A percentile compares a stretch with the other conserved stretches of the same genome.
These are phyloP conservation scores for Cyathus striatus DNA, from an alignment of 768 basidiomycete species.

Conservation along the genomic window DNA sequence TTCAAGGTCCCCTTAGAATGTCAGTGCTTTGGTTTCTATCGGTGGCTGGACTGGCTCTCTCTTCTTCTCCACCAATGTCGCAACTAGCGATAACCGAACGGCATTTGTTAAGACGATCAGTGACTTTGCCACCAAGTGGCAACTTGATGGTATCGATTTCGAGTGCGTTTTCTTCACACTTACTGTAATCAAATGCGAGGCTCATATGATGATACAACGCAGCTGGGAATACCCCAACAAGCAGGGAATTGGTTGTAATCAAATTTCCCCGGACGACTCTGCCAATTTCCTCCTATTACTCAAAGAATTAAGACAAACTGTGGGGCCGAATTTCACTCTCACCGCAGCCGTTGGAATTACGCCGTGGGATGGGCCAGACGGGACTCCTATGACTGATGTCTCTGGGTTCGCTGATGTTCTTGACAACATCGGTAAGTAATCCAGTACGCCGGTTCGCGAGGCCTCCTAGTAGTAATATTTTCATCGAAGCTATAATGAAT, in stretches of 20 bases:
- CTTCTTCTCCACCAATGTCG: conserved; percentile 61
- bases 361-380: conserved; percentile 44
- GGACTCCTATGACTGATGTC: conserved; percentile 62
- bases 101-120: conserved; percentile 59
- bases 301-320: conserved; percentile 55
- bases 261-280: conserved; percentile 53
- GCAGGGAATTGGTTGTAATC: conserved; percentile 70
- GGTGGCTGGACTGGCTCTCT: conserved; percentile 69
- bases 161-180: conserved; percentile 30
- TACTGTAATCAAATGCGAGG: no score
- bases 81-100: conserved; percentile 50
- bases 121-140: conserved; percentile 41
- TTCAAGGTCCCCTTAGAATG: conserved; percentile 35
- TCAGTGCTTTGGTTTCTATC: conserved; percentile 52
- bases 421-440: conserved; percentile 33
- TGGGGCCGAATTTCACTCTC: conserved; percentile 50
- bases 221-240: conserved; percentile 83
- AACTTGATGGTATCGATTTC: conserved; percentile 56
- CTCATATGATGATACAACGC: not conserved
- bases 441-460: not conserved
- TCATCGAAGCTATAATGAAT: conserved; percentile 57
- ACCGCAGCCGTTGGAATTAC: conserved; percentile 37
- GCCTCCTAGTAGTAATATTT: no score
- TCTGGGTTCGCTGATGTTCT: conserved; percentile 67
- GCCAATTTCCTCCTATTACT: conserved; percentile 80